Evolutionary conservation across 2,329 filamentous ascomycete species (phyloP).

Genomic region (Magnaporthiopsis rhizophila): DNA sequence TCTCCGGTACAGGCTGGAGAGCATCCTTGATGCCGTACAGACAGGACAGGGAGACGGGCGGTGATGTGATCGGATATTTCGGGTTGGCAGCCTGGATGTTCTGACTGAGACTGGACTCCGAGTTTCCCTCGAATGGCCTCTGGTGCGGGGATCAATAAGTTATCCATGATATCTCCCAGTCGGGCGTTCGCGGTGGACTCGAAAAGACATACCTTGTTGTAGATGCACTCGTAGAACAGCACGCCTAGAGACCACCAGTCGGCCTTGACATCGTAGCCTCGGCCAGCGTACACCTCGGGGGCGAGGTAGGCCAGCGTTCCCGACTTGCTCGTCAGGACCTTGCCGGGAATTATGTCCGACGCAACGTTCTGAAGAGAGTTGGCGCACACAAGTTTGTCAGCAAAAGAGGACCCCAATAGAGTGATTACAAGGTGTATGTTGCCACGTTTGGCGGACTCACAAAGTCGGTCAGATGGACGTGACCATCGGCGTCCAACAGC

Average conservation of each 20-base stretch:
- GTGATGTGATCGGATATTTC: slow-evolving; percentile 85
- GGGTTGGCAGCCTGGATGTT: slow-evolving; percentile 76
- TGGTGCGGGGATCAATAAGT: slow-evolving; percentile 25
- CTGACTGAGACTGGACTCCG: slow-evolving; percentile 69
- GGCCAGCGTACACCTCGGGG: slow-evolving; percentile 87
- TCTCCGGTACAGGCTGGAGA: slow-evolving; percentile 69
- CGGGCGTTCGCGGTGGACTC: background rate
- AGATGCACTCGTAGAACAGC: slow-evolving; percentile 98
- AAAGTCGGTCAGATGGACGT: slow-evolving; percentile 97
- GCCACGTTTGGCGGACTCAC: slow-evolving; percentile 42
- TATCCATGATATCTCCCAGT: background rate
- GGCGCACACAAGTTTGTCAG: background rate
- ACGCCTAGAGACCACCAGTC: slow-evolving; percentile 99
- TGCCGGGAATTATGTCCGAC: slow-evolving; percentile 79
- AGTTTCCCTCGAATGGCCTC: slow-evolving; percentile 89
- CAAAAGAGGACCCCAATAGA: background rate
- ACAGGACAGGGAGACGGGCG: slow-evolving; percentile 81
- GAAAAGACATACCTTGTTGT: slow-evolving; percentile 69
- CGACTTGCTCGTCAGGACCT: slow-evolving; percentile 86
- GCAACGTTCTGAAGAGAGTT: slow-evolving; percentile 74
- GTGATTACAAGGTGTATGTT: slow-evolving; percentile 5
- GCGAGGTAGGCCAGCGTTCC: slow-evolving; percentile 93
- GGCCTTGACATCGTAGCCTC: slow-evolving; percentile 80
- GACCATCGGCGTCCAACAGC: slow-evolving; percentile 76
- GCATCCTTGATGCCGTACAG: slow-evolving; percentile 81